Evolutionary conservation across 441 rosid genomes (phyloP).

Genomic region (Gossypium schwendimanii): DNA sequence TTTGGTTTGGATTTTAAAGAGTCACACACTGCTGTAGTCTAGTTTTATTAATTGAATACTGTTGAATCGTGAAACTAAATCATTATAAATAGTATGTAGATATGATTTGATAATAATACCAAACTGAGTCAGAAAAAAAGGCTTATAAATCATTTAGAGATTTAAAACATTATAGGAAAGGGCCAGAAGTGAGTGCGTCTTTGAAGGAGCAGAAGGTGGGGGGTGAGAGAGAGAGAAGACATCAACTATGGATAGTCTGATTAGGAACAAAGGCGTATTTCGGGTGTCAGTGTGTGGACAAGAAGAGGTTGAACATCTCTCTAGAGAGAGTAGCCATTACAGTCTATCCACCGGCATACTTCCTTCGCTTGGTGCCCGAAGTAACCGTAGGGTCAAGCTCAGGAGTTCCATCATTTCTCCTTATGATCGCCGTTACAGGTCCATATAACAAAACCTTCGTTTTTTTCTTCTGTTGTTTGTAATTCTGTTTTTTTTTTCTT

Average conservation of each 20-base stretch:
- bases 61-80: neutral
- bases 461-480: neutral
- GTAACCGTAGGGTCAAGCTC: conserved; percentile 69
- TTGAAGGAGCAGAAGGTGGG: neutral
- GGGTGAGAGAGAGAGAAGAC: neutral
- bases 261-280: conserved; percentile 26
- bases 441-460: neutral
- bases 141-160: neutral
- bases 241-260: conserved; percentile 26
- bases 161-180: neutral
- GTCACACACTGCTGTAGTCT: neutral
- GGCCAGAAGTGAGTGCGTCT: neutral
- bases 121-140: neutral
- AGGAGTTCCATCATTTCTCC: conserved; percentile 57
- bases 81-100: neutral
- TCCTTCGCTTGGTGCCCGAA: conserved; percentile 92
- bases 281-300: conserved; percentile 42
- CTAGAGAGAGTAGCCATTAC: conserved; percentile 82
- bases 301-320: conserved; percentile 70
- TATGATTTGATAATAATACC: neutral
- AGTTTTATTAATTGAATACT: neutral
- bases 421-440: conserved; percentile 82
- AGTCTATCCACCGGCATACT: conserved; percentile 77
- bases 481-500: neutral
- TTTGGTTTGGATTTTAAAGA: too few relatives aligned